A percentile compares a stretch with the other conserved stretches of the same genome.
Evolutionary conservation across 805 yeast genomes (phyloP).

Genomic region (Metschnikowia borealis): DNA sequence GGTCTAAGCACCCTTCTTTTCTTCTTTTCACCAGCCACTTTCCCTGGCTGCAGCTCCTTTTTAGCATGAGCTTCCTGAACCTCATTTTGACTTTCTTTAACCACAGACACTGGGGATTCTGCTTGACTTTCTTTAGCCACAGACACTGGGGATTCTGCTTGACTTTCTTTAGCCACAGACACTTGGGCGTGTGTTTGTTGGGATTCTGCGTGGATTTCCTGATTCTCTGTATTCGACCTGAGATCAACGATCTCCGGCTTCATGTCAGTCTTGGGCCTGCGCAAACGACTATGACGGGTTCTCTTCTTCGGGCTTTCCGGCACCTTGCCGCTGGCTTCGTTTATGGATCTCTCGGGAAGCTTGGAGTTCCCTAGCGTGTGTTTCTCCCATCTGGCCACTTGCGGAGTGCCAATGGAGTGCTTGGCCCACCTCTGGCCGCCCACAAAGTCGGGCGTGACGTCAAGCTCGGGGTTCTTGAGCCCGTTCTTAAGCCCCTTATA

Average conservation of each 20-base stretch:
- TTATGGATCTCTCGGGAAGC: not conserved
- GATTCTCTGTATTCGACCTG: too few relatives aligned
- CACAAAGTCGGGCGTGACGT: conserved; percentile 9
- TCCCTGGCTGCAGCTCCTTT: not conserved
- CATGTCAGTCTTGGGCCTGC: not conserved
- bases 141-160: too few relatives aligned
- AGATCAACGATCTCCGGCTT: not conserved
- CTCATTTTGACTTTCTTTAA: too few relatives aligned
- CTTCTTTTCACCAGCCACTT: conserved; percentile 10
- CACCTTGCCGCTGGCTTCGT: not conserved
- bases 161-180: too few relatives aligned
- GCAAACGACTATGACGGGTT: conserved; percentile 2
- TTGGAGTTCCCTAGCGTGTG: conserved; percentile 3
- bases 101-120: too few relatives aligned
- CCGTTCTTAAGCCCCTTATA: not conserved
- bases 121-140: too few relatives aligned
- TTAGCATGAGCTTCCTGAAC: too few relatives aligned
- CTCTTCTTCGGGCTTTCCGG: not conserved
- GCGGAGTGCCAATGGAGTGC: not conserved
- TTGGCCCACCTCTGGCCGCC: conserved; percentile 2
- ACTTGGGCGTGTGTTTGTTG: not conserved
- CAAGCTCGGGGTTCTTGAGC: not conserved
- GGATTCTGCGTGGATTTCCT: not conserved
- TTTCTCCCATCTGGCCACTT: conserved; percentile 8
- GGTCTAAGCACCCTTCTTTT: conserved; percentile 71